A percentile compares a stretch with the other conserved stretches of the same genome.
Evolutionary conservation across 495 filamentous ascomycete species (phyloP).

Genomic region (Astrothelium subdiscretum): DNA sequence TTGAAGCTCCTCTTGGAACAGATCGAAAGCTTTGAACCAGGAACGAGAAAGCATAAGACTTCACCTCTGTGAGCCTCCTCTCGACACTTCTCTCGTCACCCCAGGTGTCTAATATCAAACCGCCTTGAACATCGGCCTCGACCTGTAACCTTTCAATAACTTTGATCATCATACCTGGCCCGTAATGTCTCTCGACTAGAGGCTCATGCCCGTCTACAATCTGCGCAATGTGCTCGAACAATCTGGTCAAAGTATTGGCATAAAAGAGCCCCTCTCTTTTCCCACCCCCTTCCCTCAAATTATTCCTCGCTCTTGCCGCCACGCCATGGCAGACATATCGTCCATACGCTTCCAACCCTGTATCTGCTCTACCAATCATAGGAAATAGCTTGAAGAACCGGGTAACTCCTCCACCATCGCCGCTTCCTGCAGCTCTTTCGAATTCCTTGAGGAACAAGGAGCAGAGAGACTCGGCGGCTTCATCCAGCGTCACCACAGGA

Average conservation of each 20-base stretch:
- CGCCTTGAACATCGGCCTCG: conserved; percentile 94
- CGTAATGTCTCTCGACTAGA: conserved; percentile 89
- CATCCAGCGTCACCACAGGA: conserved; percentile 75
- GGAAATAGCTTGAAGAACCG: conserved; percentile 98
- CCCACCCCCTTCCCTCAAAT: conserved; percentile 56
- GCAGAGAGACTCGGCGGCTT: conserved; percentile 77
- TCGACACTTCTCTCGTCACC: conserved; percentile 76
- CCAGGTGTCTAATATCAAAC: conserved; percentile 92
- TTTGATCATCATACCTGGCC: conserved; percentile 80
- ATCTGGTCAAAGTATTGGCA: conserved; percentile 73
- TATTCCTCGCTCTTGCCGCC: conserved; percentile 65
- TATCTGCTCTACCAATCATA: conserved; percentile 78
- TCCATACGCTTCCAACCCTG: conserved; percentile 88
- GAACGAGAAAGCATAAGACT: conserved; percentile 94
- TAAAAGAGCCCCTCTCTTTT: conserved; percentile 74
- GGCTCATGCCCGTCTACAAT: conserved; percentile 86
- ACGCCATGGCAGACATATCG: conserved; percentile 92
- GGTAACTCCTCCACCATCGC: conserved; percentile 76
- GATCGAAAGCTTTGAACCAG: conserved; percentile 85
- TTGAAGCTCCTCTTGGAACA: conserved; percentile 29
- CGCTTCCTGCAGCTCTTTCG: conserved; percentile 76
- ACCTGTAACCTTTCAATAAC: conserved; percentile 89
- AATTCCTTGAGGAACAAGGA: conserved; percentile 87
- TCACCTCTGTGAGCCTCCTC: conserved; percentile 81
- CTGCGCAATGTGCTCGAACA: conserved; percentile 95